Evolutionary conservation across 1,284 basidiomycete genomes (phyloP), one percentile per base, ranked within the genome.

Genomic region (Lignosus rhinocerotis): DNA sequence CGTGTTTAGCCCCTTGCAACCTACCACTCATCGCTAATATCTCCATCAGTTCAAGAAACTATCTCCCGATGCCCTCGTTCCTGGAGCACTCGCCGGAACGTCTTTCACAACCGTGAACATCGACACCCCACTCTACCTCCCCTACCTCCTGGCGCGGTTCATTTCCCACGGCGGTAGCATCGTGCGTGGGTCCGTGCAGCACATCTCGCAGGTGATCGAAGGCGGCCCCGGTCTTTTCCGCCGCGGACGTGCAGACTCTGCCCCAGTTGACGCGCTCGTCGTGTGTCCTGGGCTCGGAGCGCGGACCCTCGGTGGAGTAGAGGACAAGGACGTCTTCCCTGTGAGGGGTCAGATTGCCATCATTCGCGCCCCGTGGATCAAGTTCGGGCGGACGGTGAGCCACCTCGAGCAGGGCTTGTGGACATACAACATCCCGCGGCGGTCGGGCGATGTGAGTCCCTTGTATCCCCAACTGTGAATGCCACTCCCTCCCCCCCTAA

Each of bases 351-450:
- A 86, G 64, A 76, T 80, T 1, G 77, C 81, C 12, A 63, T 81
- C 10, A 63, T 85, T 7, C 67, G 73, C 11, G 82, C 83, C 7
- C 80, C 81, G 1, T 81, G 80, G 80, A 68, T 93, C 49, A 78
- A 73, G 46, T 81, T 81, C 59, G 90, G 88, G 16, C 76, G 79
- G 59, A 85, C 86, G 0, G 69, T 83, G 16, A 80, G 78, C 52
- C 76, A 73, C 30, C 66, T 69, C 5, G 76, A 70, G 6, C 75
- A 79, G 16, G 84, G 83, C 7, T 72, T 76, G 0, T 83, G 81
- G 74, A 83, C 84, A 39, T 93, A 92, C 72, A 78, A 88, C 58
- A 89, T 93, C 64, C 90, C 90, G 21, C 76, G 86, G 62, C 74
- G 79, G 42, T 82, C 80, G 60, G 87, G 89, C 31, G 80, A 89